Conservation (phyloP, 352 stramenopile species). For the Elongisporangium undulatum region DNA sequence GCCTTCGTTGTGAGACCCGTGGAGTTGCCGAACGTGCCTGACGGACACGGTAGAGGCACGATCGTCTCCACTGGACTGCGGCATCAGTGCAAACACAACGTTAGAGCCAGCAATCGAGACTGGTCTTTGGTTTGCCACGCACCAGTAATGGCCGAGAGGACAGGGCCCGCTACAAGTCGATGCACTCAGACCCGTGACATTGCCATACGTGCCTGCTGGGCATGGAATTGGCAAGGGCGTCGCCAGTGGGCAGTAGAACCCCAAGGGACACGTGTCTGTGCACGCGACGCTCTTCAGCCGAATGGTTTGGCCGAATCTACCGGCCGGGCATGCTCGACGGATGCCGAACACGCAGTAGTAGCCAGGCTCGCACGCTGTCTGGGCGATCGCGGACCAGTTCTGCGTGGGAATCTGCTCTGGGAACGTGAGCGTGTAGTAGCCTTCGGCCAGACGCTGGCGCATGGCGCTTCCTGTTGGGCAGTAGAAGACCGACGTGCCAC, state of each 20-base stretch:
- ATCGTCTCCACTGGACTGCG: conserved; percentile 31
- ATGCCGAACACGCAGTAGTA: conserved; percentile 62
- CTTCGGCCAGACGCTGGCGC: conserved; percentile 29
- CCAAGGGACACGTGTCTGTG: conserved; percentile 34
- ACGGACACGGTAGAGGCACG: conserved; percentile 32
- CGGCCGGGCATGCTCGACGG: conserved; percentile 42
- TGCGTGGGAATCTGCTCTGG: conserved; percentile 14
- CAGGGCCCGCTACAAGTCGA: conserved; percentile 43
- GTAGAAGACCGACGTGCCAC: conserved; percentile 49
- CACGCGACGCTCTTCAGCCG: conserved; percentile 27
- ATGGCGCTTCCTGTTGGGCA: conserved; percentile 44
- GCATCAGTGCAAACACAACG: background rate
- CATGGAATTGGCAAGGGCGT: conserved; percentile 42
- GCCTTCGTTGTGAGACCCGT: conserved; percentile 32
- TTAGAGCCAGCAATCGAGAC: background rate
- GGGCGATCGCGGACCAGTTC: background rate
- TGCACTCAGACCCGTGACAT: conserved; percentile 20
- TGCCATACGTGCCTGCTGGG: conserved; percentile 42
- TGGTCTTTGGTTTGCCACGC: conserved; percentile 1
- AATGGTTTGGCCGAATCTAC: conserved; percentile 34
- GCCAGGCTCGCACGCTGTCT: conserved; percentile 46
- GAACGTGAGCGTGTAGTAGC: conserved; percentile 56
- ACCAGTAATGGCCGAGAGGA: conserved; percentile 60
- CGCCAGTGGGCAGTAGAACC: conserved; percentile 50
- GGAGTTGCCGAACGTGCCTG: conserved; percentile 32